These are phyloP conservation scores for Alternaria sp. DNA, from an alignment of 2,329 filamentous ascomycete genomes.

Conservation along the genomic window DNA sequence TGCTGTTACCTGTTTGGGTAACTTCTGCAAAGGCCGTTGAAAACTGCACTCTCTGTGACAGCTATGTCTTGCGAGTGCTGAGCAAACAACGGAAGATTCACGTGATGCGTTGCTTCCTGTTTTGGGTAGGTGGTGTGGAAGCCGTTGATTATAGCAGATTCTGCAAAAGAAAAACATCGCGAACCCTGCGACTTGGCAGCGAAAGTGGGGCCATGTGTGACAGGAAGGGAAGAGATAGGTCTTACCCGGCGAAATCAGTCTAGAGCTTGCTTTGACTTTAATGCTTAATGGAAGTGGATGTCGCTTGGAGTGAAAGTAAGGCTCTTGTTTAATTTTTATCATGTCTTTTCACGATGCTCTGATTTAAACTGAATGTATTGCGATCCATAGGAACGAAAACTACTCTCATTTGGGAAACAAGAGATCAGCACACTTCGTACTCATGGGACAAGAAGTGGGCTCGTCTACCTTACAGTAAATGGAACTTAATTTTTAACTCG, in stretches of 20 bases:
- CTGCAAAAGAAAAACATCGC: constrained; percentile 2
- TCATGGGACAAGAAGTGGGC: too few relatives aligned
- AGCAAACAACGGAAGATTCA: background rate
- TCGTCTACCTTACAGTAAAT: too few relatives aligned
- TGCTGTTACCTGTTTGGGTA: background rate
- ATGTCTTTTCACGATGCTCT: background rate
- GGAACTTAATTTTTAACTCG: background rate
- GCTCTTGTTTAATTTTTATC: background rate
- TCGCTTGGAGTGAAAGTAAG: too few relatives aligned
- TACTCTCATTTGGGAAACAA: background rate
- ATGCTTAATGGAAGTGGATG: too few relatives aligned
- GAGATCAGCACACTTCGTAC: too few relatives aligned
- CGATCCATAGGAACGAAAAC: background rate
- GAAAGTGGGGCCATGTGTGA: background rate
- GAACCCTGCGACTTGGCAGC: background rate
- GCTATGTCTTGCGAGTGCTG: background rate
- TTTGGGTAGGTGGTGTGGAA: background rate
- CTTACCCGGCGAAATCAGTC: background rate
- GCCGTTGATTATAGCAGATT: background rate
- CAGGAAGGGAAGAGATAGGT: background rate
- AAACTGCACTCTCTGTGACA: background rate
- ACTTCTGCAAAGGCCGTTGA: background rate
- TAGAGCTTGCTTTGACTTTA: background rate
- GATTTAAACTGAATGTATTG: background rate
- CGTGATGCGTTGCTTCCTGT: background rate